phyloP scores from a whole-genome alignment of 208 protist genomes.

The Polymyxa betae region DNA sequence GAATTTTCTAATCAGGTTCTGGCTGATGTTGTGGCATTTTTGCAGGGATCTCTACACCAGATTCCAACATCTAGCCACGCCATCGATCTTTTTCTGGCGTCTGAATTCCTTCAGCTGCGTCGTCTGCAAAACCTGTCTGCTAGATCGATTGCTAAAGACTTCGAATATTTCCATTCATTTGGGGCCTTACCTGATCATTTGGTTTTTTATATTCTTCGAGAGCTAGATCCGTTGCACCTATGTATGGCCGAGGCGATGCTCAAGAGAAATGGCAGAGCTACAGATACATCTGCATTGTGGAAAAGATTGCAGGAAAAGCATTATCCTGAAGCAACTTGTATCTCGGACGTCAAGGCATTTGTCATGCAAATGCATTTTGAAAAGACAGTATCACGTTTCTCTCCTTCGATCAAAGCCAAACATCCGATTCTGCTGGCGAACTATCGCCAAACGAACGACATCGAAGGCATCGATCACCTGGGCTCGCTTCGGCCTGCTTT shows the following conservation, averaged over 20 bases:
- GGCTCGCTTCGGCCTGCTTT: background rate
- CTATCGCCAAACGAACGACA: background rate
- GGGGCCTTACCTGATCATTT: background rate
- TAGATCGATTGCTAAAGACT: background rate
- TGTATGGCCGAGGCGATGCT: constrained; percentile 14
- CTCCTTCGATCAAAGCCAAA: background rate
- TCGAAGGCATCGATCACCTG: background rate
- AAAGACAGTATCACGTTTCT: background rate
- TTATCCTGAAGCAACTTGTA: background rate
- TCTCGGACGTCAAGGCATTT: background rate
- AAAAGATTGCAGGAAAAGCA: background rate
- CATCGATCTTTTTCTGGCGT: background rate
- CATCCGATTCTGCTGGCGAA: too few relatives aligned
- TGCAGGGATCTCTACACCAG: background rate
- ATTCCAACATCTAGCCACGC: background rate
- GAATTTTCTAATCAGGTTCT: background rate
- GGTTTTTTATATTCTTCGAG: background rate
- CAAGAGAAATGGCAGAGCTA: background rate
- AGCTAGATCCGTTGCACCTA: constrained; percentile 2
- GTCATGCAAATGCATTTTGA: background rate
- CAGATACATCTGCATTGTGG: background rate
- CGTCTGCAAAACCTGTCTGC: background rate
- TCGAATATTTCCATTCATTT: background rate
- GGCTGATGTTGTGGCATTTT: background rate
- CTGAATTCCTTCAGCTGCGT: background rate